Evolutionary conservation across 2,329 filamentous ascomycete species (phyloP).

Genomic region (Penicillium sp.): DNA sequence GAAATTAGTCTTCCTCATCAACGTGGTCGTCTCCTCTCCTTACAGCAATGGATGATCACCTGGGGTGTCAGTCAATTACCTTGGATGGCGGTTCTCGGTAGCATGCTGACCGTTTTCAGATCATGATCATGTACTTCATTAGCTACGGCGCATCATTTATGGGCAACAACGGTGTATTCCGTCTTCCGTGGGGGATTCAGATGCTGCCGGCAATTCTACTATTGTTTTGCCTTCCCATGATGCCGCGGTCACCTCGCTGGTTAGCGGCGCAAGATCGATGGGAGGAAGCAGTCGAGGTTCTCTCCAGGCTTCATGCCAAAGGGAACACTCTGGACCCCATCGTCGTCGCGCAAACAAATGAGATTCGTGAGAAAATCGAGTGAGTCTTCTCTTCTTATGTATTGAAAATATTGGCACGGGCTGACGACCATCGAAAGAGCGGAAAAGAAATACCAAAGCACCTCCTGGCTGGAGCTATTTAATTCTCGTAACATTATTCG

Average conservation of each 20-base stretch:
- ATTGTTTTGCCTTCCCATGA: slow-evolving; percentile 60
- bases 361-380: slow-evolving; percentile 41
- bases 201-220: slow-evolving; percentile 60
- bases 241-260: slow-evolving; percentile 68
- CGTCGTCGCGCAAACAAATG: slow-evolving; percentile 66
- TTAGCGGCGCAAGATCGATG: slow-evolving; percentile 67
- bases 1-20: slow-evolving; percentile 23
- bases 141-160: slow-evolving; percentile 18
- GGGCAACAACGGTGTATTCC: slow-evolving; percentile 46
- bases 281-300: slow-evolving; percentile 63
- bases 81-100: background rate
- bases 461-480: slow-evolving; percentile 56
- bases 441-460: slow-evolving; percentile 57
- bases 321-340: slow-evolving; percentile 40
- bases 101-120: slow-evolving; percentile 6
- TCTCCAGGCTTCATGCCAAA: slow-evolving; percentile 62
- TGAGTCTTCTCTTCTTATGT: background rate
- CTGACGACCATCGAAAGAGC: slow-evolving; percentile 58
- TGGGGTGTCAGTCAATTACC: slow-evolving; percentile 64
- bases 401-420: background rate
- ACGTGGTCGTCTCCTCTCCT: slow-evolving; percentile 53
- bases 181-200: slow-evolving; percentile 68
- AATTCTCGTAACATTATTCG: slow-evolving; percentile 60
- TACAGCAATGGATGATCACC: slow-evolving; percentile 73
- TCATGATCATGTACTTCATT: slow-evolving; percentile 37